Evolutionary conservation across 2,329 filamentous ascomycete species (phyloP).

Genomic region (Phialophora chinensis): DNA sequence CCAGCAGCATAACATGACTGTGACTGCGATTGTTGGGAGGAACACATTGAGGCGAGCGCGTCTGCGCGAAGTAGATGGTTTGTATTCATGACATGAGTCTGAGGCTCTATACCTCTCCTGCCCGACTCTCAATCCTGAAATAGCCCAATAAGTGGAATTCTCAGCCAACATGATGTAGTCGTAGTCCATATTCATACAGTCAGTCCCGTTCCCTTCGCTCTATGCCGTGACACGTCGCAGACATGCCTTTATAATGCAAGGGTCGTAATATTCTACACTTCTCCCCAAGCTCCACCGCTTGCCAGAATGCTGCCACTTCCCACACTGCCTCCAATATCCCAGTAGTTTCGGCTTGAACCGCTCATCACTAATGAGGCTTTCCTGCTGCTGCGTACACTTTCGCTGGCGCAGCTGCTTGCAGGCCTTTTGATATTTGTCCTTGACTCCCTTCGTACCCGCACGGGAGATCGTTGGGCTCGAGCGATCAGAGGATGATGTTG

Average conservation of each 20-base stretch:
- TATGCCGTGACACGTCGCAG: slow-evolving; percentile 13
- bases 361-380: slow-evolving; percentile 60
- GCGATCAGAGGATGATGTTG: slow-evolving; percentile 85
- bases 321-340: slow-evolving; percentile 84
- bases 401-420: slow-evolving; percentile 79
- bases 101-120: neutral
- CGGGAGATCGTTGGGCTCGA: slow-evolving; percentile 63
- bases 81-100: slow-evolving; percentile 11
- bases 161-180: slow-evolving; percentile 20
- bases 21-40: neutral
- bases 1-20: neutral
- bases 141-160: slow-evolving; percentile 6
- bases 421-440: slow-evolving; percentile 56
- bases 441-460: slow-evolving; percentile 41
- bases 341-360: slow-evolving; percentile 82
- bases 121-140: neutral
- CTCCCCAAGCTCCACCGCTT: slow-evolving; percentile 77
- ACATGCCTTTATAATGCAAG: slow-evolving; percentile 10
- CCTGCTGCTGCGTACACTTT: slow-evolving; percentile 78
- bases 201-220: slow-evolving; percentile 2
- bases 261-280: slow-evolving; percentile 58
- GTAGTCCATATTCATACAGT: slow-evolving; percentile 33
- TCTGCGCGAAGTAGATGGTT: neutral
- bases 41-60: neutral
- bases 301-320: slow-evolving; percentile 74